phyloP scores from a whole-genome alignment of 1,139 yeast genomes.

The Meyerozyma athensensis region DNA sequence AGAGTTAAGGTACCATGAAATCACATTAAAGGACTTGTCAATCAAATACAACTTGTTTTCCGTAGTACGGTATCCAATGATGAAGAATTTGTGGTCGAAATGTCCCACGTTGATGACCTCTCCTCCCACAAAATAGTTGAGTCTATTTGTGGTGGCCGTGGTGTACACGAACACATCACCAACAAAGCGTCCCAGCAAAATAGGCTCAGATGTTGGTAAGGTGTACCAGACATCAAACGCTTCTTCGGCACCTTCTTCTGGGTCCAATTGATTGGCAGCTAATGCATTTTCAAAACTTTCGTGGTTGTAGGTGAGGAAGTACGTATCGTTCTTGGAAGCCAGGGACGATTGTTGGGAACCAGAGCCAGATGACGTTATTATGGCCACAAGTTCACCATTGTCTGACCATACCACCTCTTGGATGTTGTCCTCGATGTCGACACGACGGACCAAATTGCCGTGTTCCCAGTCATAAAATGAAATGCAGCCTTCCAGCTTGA shows the following conservation, averaged over 20 bases:
- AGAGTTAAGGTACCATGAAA: conserved; percentile 77
- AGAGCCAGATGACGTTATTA: conserved; percentile 49
- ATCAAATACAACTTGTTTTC: conserved; percentile 87
- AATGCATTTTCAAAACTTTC: conserved; percentile 63
- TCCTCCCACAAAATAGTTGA: conserved; percentile 93
- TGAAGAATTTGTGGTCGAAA: conserved; percentile 81
- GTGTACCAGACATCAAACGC: conserved; percentile 84
- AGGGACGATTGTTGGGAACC: conserved; percentile 19
- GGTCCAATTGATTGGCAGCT: conserved; percentile 53
- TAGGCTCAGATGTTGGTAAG: conserved; percentile 62
- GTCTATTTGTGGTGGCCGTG: conserved; percentile 71
- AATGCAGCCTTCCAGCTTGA: conserved; percentile 75
- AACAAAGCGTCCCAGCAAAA: conserved; percentile 89
- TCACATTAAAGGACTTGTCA: conserved; percentile 82
- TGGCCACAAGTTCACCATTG: conserved; percentile 82
- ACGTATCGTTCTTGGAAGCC: conserved; percentile 51
- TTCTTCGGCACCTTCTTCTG: conserved; percentile 83
- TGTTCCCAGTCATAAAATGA: conserved; percentile 93
- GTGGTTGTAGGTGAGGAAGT: conserved; percentile 69
- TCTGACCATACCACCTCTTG: conserved; percentile 89
- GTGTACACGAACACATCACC: conserved; percentile 96
- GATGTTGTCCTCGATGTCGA: conserved; percentile 68
- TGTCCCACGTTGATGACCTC: conserved; percentile 89
- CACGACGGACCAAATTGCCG: conserved; percentile 78
- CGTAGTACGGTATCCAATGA: conserved; percentile 84